Conservation (phyloP, 345 rosid species). For the sweet orange (Citrus sinensis) region DVS_A1.0 CM039164.1:5683001-5683500, state of each 20-base stretch:
- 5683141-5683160: constrained; percentile 11
- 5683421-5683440: neutral
- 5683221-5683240: neutral
- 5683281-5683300: neutral
- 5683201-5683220: neutral
- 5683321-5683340: constrained; percentile 8
- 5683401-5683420: neutral
- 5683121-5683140: constrained; percentile 3
- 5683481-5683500: no score
- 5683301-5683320: neutral
- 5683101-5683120: neutral
- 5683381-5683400: neutral
- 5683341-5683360: neutral
- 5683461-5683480: neutral
- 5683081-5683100: constrained; percentile 12
- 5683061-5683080: constrained; percentile 36
- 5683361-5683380: neutral
- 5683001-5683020: constrained; percentile 14
- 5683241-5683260: neutral
- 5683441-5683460: neutral
- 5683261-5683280: neutral
- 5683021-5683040: constrained; percentile 13
- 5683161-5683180: neutral
- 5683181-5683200: neutral
- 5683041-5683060: constrained; percentile 8